A percentile compares a stretch with the other conserved stretches of the same genome.
These are phyloP conservation scores for Jimgerdemannia lactiflua DNA, from an alignment of 192 early-diverging fungal species.

Conservation along the genomic window DNA sequence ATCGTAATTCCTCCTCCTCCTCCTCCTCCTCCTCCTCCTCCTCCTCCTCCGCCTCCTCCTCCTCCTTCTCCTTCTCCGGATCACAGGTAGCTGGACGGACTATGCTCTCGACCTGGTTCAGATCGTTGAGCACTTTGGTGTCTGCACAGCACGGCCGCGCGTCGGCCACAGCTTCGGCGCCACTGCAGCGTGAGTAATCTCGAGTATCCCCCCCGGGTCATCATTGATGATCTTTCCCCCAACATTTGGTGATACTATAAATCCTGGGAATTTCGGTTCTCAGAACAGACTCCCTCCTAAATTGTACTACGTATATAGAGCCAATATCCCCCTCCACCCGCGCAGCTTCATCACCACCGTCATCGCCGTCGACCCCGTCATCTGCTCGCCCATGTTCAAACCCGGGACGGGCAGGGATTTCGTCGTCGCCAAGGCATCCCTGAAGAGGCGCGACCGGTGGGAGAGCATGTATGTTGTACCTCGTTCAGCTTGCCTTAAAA, in stretches of 20 bases:
- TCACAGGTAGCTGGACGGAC: conserved; percentile 49
- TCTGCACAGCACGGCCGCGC: conserved; percentile 16
- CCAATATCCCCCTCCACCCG: conserved; percentile 19
- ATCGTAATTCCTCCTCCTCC: neutral
- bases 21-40: neutral
- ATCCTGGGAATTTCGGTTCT: neutral
- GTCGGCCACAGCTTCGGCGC: conserved; percentile 58
- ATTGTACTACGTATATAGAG: conserved; percentile 10
- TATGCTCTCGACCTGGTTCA: conserved; percentile 44
- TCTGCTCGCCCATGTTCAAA: conserved; percentile 10
- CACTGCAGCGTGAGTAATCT: conserved; percentile 17
- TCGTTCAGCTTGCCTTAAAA: neutral
- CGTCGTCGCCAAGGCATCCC: conserved; percentile 1
- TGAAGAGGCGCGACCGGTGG: conserved; percentile 49
- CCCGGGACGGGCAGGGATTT: neutral
- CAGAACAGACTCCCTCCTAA: no score
- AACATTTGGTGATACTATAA: neutral
- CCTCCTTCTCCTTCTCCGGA: neutral
- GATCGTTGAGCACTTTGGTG: conserved; percentile 38
- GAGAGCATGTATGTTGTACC: conserved; percentile 23
- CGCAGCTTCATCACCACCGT: conserved; percentile 27
- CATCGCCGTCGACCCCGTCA: conserved; percentile 29
- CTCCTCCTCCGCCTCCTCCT: no score
- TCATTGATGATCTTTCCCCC: no score
- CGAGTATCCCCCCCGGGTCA: no score